phyloP scores from a whole-genome alignment of 2,329 filamentous ascomycete genomes.

The Colletotrichum liriopes region DNA sequence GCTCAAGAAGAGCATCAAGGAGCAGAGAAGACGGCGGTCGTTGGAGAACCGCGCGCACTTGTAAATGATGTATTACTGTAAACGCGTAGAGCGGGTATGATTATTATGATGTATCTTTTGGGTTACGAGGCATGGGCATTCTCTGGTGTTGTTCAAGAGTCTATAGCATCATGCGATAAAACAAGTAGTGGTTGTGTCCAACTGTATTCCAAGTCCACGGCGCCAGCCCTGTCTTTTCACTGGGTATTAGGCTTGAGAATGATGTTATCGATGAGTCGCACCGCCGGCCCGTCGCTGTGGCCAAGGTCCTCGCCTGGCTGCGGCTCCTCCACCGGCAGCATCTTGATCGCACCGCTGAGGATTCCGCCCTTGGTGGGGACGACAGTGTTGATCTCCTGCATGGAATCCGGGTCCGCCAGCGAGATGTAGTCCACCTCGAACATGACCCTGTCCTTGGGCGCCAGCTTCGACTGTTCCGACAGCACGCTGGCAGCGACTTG shows the following conservation, averaged over 20 bases:
- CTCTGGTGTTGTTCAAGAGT: not conserved
- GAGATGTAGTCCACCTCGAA: slow-evolving; percentile 96
- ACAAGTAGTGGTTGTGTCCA: not conserved
- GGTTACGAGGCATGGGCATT: slow-evolving; percentile 15
- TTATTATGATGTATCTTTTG: slow-evolving; percentile 22
- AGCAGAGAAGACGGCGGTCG: slow-evolving; percentile 64
- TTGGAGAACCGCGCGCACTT: slow-evolving; percentile 68
- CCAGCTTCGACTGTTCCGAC: slow-evolving; percentile 73
- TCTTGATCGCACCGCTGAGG: slow-evolving; percentile 91
- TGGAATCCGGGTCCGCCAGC: slow-evolving; percentile 85
- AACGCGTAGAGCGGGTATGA: slow-evolving; percentile 36
- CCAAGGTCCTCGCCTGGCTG: slow-evolving; percentile 82
- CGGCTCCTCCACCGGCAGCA: slow-evolving; percentile 83
- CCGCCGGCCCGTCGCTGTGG: slow-evolving; percentile 78
- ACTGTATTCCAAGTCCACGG: not conserved
- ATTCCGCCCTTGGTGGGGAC: slow-evolving; percentile 83
- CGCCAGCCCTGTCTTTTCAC: slow-evolving; percentile 16
- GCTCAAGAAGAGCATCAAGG: slow-evolving; percentile 61
- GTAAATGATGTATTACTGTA: slow-evolving; percentile 49
- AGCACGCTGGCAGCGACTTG: slow-evolving; percentile 70
- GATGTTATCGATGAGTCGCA: slow-evolving; percentile 95
- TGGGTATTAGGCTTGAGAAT: slow-evolving; percentile 69
- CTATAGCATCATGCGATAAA: slow-evolving; percentile 7
- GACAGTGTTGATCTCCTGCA: slow-evolving; percentile 83
- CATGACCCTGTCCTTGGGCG: slow-evolving; percentile 72